Conservation (phyloP, 768 basidiomycete species). For the Hysterangium stoloniferum region DNA sequence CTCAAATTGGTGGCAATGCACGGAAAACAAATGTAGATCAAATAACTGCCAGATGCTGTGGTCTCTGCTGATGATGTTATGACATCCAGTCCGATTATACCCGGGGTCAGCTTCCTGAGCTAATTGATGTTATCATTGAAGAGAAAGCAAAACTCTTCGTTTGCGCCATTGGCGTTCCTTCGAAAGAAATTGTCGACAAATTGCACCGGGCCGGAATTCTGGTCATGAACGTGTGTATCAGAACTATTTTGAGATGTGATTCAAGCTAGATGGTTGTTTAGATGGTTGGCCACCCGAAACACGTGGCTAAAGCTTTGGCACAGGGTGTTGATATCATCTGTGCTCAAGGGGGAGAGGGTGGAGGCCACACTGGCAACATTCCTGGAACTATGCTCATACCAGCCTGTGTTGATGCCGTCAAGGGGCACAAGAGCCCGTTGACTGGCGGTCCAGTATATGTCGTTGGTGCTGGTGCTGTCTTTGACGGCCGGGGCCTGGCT, state of each 20-base stretch:
- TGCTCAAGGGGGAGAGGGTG: constrained; percentile 89
- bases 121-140: constrained; percentile 88
- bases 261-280: constrained; percentile 19
- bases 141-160: constrained; percentile 87
- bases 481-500: constrained; percentile 80
- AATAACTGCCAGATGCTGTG: background rate
- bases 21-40: constrained; percentile 78
- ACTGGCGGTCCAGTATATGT: constrained; percentile 83
- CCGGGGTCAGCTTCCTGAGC: constrained; percentile 72
- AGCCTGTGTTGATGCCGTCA: constrained; percentile 79
- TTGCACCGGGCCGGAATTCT: constrained; percentile 80
- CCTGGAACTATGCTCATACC: constrained; percentile 85
- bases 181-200: constrained; percentile 67
- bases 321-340: constrained; percentile 90
- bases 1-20: constrained; percentile 79
- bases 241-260: background rate
- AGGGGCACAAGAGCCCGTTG: constrained; percentile 67
- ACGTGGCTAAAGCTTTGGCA: constrained; percentile 71
- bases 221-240: constrained; percentile 67
- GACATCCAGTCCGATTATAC: constrained; percentile 60
- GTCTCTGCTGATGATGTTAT: background rate
- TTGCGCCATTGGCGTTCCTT: constrained; percentile 84
- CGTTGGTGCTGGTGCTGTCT: constrained; percentile 87
- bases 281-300: constrained; percentile 92
- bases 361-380: constrained; percentile 71